Evolutionary conservation across 2,329 filamentous ascomycete genomes (phyloP).

Genomic region (Neodidymelliopsis sp.): DNA sequence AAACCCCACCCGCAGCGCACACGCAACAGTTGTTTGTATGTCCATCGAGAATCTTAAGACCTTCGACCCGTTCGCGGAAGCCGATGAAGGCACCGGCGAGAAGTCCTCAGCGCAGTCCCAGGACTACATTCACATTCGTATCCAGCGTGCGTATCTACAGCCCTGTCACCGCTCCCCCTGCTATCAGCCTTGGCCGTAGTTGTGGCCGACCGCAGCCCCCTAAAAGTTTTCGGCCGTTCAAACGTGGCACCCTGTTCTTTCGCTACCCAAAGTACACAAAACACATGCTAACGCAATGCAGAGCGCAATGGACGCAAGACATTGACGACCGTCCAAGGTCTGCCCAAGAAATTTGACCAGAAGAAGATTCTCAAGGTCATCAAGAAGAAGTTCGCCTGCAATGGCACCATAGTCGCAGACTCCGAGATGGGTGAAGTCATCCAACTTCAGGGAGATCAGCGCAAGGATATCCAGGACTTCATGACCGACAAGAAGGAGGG

Average conservation of each 20-base stretch:
- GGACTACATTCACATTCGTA: slow-evolving; percentile 99
- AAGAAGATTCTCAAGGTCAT: slow-evolving; percentile 99
- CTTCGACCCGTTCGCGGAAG: slow-evolving; percentile 99
- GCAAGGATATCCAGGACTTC: slow-evolving; percentile 98
- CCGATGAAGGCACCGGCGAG: slow-evolving; percentile 98
- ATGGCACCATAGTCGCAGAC: slow-evolving; percentile 99
- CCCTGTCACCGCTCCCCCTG: background rate
- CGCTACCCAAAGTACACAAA: background rate
- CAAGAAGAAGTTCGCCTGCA: slow-evolving; percentile 99
- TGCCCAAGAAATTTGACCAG: slow-evolving; percentile 98
- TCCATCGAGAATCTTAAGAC: slow-evolving; percentile 56
- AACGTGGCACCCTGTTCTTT: background rate
- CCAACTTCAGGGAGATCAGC: slow-evolving; percentile 98
- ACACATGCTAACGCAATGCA: slow-evolving; percentile 59
- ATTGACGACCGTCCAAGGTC: slow-evolving; percentile 98
- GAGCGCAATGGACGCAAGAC: slow-evolving; percentile 99
- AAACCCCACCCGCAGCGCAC: slow-evolving; percentile 34
- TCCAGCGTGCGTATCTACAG: slow-evolving; percentile 78
- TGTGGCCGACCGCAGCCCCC: slow-evolving; percentile 1
- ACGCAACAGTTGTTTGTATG: slow-evolving; percentile 40
- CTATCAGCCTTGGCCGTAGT: background rate
- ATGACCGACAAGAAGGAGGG: slow-evolving; percentile 95
- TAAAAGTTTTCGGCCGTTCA: slow-evolving; percentile 16
- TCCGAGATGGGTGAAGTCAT: slow-evolving; percentile 99
- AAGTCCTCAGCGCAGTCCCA: slow-evolving; percentile 82